Evolutionary conservation across 2,329 filamentous ascomycete species (phyloP).

Genomic region (Purpureocillium takamizusanense): DNA sequence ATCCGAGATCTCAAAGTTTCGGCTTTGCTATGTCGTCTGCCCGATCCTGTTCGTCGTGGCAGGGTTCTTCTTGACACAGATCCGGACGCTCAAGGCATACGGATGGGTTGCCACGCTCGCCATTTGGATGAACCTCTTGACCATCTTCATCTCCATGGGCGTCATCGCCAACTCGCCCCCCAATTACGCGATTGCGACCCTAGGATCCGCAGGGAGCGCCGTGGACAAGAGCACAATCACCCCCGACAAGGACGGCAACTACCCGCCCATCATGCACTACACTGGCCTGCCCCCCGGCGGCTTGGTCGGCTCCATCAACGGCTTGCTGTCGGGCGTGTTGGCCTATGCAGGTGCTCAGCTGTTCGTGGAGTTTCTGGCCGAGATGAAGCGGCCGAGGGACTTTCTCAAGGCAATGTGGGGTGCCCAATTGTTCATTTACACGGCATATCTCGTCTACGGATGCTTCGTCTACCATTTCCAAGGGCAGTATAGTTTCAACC

Average conservation of each 20-base stretch:
- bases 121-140: slow-evolving; percentile 45
- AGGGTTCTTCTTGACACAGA: slow-evolving; percentile 45
- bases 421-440: slow-evolving; percentile 32
- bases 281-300: slow-evolving; percentile 22
- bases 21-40: slow-evolving; percentile 43
- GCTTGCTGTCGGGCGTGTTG: slow-evolving; percentile 32
- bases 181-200: slow-evolving; percentile 22
- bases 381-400: slow-evolving; percentile 34
- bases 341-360: slow-evolving; percentile 51
- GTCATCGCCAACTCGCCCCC: slow-evolving; percentile 38
- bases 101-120: slow-evolving; percentile 46
- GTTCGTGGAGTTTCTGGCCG: slow-evolving; percentile 48
- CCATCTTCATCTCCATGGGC: slow-evolving; percentile 48
- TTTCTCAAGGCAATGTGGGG: slow-evolving; percentile 32
- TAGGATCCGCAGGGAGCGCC: slow-evolving; percentile 15
- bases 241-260: slow-evolving; percentile 14
- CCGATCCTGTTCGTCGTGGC: slow-evolving; percentile 38
- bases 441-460: slow-evolving; percentile 32
- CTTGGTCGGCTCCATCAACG: slow-evolving; percentile 22
- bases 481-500: slow-evolving; percentile 39
- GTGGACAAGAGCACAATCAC: slow-evolving; percentile 17
- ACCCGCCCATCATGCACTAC: slow-evolving; percentile 31
- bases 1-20: slow-evolving; percentile 39
- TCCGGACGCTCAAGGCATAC: slow-evolving; percentile 44
- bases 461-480: slow-evolving; percentile 23